Evolutionary conservation across 1,284 basidiomycete genomes (phyloP), one percentile per base, ranked within the genome.

Genomic region (Trametes pubescens): DNA sequence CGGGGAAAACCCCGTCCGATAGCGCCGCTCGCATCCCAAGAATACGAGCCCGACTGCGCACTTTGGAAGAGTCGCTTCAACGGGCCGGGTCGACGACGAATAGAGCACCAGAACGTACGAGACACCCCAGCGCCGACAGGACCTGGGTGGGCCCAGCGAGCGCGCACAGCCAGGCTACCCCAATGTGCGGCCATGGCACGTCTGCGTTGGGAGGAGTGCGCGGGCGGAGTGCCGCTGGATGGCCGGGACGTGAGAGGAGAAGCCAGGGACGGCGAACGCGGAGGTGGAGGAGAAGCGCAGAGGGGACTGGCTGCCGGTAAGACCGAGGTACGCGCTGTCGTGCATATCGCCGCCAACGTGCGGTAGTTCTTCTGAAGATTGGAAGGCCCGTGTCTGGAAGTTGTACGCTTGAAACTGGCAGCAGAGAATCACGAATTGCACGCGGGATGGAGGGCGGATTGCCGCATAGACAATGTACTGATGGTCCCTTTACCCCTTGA

Each of bases 261-360:
- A 55, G 46, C 37, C 13, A 49, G 26, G 47, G 44, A 14, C 43
- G 35, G 29, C 26, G 38, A 10, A 29, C 14, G 48, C 4, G 29
- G 7, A 32, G 49, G 7, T 32, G 18, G 18, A 7, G 32, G 35
- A 11, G 29, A 8, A n/a, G 53, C 4, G 10, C 22, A 34, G 32
- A 8, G 18, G 22, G 13, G 59, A 2, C 2, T 40, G 51, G 44
- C 59, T 53, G 59, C 59, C 59, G 59, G 59, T 61, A 61, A 48
- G 29, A 56, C 59, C 59, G 53, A 61, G 59, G 59, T 55, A 61
- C 59, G 59, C 44, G 59, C 59, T 60, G 59, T 59, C 58, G 53
- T 7, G 32, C 16, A 18, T 38, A 18, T 13, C 18, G 14, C 14
- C 11, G 11, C 10, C 11, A 13, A 38, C 11, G 37, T 16, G 49